Percentiles rank a stretch among this genome's conserved stretches.
These are phyloP conservation scores for Fusarium humuli DNA, from an alignment of 2,329 filamentous ascomycete species.

Conservation along the genomic window DNA sequence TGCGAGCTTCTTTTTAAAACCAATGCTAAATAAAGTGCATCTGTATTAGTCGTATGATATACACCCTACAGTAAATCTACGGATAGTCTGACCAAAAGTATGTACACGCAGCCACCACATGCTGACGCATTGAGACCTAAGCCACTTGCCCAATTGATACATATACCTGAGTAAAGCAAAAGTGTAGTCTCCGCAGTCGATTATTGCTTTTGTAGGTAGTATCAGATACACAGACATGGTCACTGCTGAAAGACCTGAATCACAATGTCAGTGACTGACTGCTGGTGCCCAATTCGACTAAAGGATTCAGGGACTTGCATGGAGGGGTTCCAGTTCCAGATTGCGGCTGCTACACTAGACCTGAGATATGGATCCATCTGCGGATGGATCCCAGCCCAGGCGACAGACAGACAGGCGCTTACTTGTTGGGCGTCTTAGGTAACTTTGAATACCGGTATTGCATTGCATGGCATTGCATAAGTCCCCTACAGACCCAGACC, in stretches of 20 bases:
- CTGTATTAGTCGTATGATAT: neutral
- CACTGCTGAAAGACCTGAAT: neutral
- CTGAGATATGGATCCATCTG: conserved; percentile 13
- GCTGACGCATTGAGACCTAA: conserved; percentile 44
- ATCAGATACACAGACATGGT: neutral
- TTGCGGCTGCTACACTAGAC: conserved; percentile 34
- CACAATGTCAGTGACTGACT: neutral
- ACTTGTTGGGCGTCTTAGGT: conserved; percentile 32
- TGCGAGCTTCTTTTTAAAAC: neutral
- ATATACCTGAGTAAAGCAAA: neutral
- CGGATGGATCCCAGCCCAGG: conserved; percentile 27
- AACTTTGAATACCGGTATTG: conserved; percentile 7
- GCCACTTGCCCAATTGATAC: conserved; percentile 34
- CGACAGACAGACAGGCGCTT: conserved; percentile 1
- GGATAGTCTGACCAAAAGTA: conserved; percentile 9
- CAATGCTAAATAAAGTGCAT: conserved; percentile 5
- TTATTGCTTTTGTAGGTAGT: neutral
- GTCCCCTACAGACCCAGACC: conserved; percentile 20
- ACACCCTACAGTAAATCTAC: neutral
- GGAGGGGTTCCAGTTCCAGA: conserved; percentile 20
- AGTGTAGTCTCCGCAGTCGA: neutral
- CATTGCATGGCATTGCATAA: conserved; percentile 1
- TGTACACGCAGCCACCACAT: conserved; percentile 39
- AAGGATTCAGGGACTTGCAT: conserved; percentile 31
- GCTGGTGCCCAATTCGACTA: neutral